phyloP scores from a whole-genome alignment of 495 filamentous ascomycete genomes.

The Trypethelium eluteriae region DNA sequence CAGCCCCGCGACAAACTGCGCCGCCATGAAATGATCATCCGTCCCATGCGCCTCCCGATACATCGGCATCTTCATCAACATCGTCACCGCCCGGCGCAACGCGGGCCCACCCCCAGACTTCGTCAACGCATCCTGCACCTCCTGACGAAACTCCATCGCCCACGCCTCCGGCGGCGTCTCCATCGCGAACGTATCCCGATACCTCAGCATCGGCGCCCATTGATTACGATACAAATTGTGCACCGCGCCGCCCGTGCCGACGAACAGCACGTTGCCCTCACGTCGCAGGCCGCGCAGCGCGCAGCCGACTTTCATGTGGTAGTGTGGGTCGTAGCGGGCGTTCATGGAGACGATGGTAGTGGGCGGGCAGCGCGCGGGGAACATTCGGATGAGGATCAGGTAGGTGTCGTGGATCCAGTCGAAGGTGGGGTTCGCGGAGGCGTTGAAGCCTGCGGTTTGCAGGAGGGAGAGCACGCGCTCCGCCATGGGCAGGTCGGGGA shows the following conservation, averaged over 20 bases:
- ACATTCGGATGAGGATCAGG: conserved; percentile 57
- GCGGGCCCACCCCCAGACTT: conserved; percentile 41
- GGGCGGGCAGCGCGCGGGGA: conserved; percentile 48
- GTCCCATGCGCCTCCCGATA: conserved; percentile 56
- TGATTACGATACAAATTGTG: conserved; percentile 57
- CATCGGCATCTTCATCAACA: conserved; percentile 54
- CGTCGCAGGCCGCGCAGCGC: conserved; percentile 45
- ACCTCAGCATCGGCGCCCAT: conserved; percentile 53
- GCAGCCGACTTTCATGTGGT: conserved; percentile 49
- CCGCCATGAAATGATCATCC: conserved; percentile 57
- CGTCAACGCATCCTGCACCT: conserved; percentile 47
- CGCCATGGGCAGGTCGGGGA: conserved; percentile 45
- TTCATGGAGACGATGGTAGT: conserved; percentile 54
- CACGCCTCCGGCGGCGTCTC: conserved; percentile 47
- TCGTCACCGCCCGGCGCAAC: conserved; percentile 44
- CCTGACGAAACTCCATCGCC: conserved; percentile 54
- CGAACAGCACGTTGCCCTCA: conserved; percentile 44
- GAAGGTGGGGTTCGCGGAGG: conserved; percentile 42
- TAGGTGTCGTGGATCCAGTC: conserved; percentile 62
- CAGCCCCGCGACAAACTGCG: conserved; percentile 50
- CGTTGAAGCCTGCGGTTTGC: conserved; percentile 43
- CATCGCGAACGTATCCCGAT: conserved; percentile 54
- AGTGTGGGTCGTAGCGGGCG: conserved; percentile 53
- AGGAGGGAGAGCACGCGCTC: conserved; percentile 43
- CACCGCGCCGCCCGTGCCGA: conserved; percentile 55